Evolutionary conservation across 1,284 basidiomycete species (phyloP), one percentile per base, ranked within the genome.

Genomic region (Malassezia sympodialis): DNA sequence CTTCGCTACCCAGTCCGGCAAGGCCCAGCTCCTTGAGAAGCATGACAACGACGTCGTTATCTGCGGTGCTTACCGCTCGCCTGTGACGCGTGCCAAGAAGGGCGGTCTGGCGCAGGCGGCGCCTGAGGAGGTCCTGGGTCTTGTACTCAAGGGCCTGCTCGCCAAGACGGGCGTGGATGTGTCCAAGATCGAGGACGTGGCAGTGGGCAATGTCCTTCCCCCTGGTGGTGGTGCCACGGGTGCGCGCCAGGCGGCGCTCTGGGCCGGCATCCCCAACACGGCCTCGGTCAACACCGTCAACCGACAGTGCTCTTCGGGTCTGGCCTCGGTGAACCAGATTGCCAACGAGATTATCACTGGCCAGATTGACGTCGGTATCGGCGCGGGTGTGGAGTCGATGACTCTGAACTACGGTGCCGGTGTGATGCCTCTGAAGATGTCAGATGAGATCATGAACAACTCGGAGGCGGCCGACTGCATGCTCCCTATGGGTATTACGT

Each of bases 361-460:
- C 41, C 70, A 73, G 60, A 78, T 78, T 57, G 86, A 91, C 75
- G 85, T 96, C 70, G 91, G 93, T 63, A 90, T 96, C 59, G 88
- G 87, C 69, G 88, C 89, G 45, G 93, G 93, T 71, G 90, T 91
- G 34, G 93, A 98, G 78, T 87, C 84, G 45, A 98, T 98, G 93
- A 90, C 90, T 0, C 61, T 66, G 52, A 67, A 70, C 67, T 72
- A 70, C 58, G 87, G 86, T 40, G 80, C 86, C 24, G 80, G 79
- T 65, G 82, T 83, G 30, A 81, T 82, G 76, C 86, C 83, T 49
- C 79, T 83, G 55, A 82, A 83, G 66, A 85, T 83, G 78, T 90
- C 89, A 10, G 86, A 93, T 30, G 80, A 80, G 40, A 82, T 96
- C 47, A 81, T 91, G 63, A 77, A 82, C 59, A 83, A 82, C 77